Percentiles rank a stretch among this genome's conserved stretches.
phyloP scores from a whole-genome alignment of 805 yeast genomes.

The Geotrichum ghanense region DNA sequence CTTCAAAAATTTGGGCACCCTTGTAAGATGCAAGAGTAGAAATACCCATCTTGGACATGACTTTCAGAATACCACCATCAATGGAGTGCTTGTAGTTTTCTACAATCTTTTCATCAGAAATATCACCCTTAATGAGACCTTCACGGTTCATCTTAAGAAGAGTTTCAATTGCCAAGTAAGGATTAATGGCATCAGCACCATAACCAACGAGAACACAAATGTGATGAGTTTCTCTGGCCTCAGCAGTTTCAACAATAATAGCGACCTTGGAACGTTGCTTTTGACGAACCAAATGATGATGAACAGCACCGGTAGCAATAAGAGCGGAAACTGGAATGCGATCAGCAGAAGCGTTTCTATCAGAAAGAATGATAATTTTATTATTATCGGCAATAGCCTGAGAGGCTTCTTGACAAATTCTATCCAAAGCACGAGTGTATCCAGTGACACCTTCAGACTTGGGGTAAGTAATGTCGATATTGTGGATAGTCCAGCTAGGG shows the following conservation, averaged over 20 bases:
- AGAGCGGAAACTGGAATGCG: constrained; percentile 77
- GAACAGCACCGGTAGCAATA: constrained; percentile 94
- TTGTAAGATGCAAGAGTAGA: constrained; percentile 96
- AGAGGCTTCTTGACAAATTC: constrained; percentile 79
- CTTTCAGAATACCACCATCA: constrained; percentile 88
- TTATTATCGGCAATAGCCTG: constrained; percentile 67
- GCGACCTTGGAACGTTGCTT: constrained; percentile 96
- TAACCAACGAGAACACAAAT: constrained; percentile 89
- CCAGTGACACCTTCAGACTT: constrained; percentile 79
- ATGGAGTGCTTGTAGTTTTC: constrained; percentile 74
- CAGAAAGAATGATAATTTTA: constrained; percentile 69
- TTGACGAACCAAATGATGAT: constrained; percentile 89
- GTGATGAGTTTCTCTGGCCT: constrained; percentile 96
- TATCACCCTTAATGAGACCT: constrained; percentile 34
- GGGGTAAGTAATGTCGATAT: constrained; percentile 80
- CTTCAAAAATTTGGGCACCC: constrained; percentile 98
- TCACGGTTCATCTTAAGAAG: constrained; percentile 75
- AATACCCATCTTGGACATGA: constrained; percentile 99
- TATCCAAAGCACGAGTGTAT: constrained; percentile 72
- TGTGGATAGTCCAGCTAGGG: constrained; percentile 77
- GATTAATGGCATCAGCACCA: constrained; percentile 95
- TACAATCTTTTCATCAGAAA: constrained; percentile 50
- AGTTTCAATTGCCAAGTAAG: constrained; percentile 87
- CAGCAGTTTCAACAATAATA: constrained; percentile 83
- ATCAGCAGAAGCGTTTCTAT: constrained; percentile 45